Evolutionary conservation across 306 rosid species (phyloP).

Genomic region (Vachellia pachyceras): DNA sequence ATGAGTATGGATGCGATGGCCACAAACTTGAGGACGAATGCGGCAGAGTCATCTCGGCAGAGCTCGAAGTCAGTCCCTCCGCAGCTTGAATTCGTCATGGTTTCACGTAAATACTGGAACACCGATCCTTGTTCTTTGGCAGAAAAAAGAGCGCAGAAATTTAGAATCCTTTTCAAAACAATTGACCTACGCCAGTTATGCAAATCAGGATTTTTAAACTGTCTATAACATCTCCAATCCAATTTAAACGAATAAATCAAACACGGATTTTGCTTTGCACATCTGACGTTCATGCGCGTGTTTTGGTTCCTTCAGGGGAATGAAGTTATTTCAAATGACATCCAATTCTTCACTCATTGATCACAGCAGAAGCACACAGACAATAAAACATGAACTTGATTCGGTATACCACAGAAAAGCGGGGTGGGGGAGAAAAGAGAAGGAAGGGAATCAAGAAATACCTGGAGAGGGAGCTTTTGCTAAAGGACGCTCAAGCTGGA

Average conservation of each 20-base stretch:
- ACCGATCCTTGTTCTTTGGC: slow-evolving; percentile 40
- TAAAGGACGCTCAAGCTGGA: slow-evolving; percentile 43
- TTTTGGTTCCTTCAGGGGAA: neutral
- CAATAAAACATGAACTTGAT: neutral
- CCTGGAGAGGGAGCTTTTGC: slow-evolving; percentile 54
- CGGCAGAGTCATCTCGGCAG: slow-evolving; percentile 75
- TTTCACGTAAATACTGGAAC: slow-evolving; percentile 45
- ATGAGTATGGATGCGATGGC: slow-evolving; percentile 79
- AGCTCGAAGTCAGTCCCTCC: slow-evolving; percentile 48
- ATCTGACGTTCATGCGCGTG: neutral
- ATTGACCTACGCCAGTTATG: slow-evolving; percentile 19
- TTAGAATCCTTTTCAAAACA: slow-evolving; percentile 33
- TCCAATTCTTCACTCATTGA: neutral
- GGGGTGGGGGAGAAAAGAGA: neutral
- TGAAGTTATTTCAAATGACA: neutral
- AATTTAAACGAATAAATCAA: neutral
- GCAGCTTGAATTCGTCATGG: slow-evolving; percentile 65
- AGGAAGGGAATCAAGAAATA: slow-evolving; percentile 10
- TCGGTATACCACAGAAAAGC: neutral
- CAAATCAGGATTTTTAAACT: neutral
- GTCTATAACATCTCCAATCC: neutral
- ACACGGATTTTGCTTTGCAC: neutral
- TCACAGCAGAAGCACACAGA: neutral
- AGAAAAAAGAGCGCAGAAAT: slow-evolving; percentile 28
- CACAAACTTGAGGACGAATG: slow-evolving; percentile 64